Base-by-base conservation (phyloP, 1,284 basidiomycete genomes). In the Gomphus bonarii region DNA sequence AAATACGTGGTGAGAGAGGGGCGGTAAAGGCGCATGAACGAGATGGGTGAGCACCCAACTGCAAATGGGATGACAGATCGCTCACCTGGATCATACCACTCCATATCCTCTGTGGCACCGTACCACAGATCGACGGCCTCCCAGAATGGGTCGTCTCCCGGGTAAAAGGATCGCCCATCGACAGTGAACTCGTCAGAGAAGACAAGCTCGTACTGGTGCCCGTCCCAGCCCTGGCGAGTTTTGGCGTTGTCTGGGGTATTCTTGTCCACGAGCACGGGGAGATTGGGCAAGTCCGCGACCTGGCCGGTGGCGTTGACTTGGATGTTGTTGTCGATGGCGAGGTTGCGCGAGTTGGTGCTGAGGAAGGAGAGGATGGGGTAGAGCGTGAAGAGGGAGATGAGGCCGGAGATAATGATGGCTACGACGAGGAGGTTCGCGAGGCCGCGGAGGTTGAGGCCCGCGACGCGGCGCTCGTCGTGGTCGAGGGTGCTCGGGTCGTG, bases 331-430 rank as follows among this genome's bases (percentile, higher is more conserved):
- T 82, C 81, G 62, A 88, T 75, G 14, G 71, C 71, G 1, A 68
- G 69, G 55, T 81, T 81, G 61, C 73, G 73, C 0, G 70, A 70
- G 57, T 72, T 68, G 54, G 74, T 69, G 4, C 68, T 66, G 65
- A 77, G 77, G 60, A 76, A 85, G 20, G 72, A 70, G 63, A 91
- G 66, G 64, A 94, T 80, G 2, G 91, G 91, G 64, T 90, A 93
- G 46, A 82, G 80, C 25, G 85, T 79, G 67, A 94, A 95, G 7
- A 94, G 78, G 54, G 69, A 69, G 9, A 85, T 66, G 54, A 85
- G 69, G 0, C 68, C 70, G 5, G 54, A 57, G 18, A 68, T 64
- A 28, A 78, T 67, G 35, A 74, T 57, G 44, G 73, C 66, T 14
- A 79, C 66, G 10, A 72, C 70, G 0, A 81, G 72, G 51, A 84